Conservation (phyloP, 2,329 filamentous ascomycete species). For the Dryadomyces quercus-mongolicae region DNA sequence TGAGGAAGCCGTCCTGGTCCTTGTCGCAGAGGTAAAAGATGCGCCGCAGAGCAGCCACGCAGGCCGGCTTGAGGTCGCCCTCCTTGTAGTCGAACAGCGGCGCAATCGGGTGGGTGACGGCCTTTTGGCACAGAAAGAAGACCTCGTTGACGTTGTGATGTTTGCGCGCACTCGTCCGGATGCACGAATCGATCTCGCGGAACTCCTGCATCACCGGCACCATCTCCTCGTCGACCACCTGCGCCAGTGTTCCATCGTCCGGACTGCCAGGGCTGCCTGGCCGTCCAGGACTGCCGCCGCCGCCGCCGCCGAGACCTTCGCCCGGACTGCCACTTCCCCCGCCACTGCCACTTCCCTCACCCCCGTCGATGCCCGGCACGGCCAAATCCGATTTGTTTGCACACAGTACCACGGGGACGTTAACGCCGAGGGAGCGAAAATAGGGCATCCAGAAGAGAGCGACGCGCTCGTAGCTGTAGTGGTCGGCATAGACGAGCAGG, state of each 20-base stretch:
- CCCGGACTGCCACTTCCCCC: background rate
- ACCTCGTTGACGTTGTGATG: slow-evolving; percentile 92
- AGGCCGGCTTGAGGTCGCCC: slow-evolving; percentile 72
- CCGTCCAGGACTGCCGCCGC: background rate
- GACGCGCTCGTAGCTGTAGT: slow-evolving; percentile 97
- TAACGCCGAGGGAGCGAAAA: slow-evolving; percentile 94
- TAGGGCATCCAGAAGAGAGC: slow-evolving; percentile 98
- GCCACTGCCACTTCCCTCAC: background rate
- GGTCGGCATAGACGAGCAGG: slow-evolving; percentile 90
- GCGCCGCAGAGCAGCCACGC: slow-evolving; percentile 71
- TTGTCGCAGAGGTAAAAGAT: slow-evolving; percentile 96
- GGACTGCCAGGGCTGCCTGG: slow-evolving; percentile 16
- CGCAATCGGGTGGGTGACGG: slow-evolving; percentile 92
- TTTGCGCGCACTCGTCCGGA: slow-evolving; percentile 82
- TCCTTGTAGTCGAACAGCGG: slow-evolving; percentile 97
- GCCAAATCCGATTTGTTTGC: slow-evolving; percentile 94
- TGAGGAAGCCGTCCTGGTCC: slow-evolving; percentile 87
- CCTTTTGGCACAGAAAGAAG: slow-evolving; percentile 97
- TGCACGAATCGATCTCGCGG: slow-evolving; percentile 97
- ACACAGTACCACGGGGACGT: slow-evolving; percentile 91
- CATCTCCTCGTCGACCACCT: slow-evolving; percentile 95
- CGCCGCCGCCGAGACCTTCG: background rate
- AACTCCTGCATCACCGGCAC: slow-evolving; percentile 97
- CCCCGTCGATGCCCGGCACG: background rate
- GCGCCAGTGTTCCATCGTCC: slow-evolving; percentile 56